Percentiles rank a stretch among this genome's conserved stretches.
These are phyloP conservation scores for Magnaporthiopsis rhizophila DNA, from an alignment of 2,329 filamentous ascomycete species.

Conservation along the genomic window DNA sequence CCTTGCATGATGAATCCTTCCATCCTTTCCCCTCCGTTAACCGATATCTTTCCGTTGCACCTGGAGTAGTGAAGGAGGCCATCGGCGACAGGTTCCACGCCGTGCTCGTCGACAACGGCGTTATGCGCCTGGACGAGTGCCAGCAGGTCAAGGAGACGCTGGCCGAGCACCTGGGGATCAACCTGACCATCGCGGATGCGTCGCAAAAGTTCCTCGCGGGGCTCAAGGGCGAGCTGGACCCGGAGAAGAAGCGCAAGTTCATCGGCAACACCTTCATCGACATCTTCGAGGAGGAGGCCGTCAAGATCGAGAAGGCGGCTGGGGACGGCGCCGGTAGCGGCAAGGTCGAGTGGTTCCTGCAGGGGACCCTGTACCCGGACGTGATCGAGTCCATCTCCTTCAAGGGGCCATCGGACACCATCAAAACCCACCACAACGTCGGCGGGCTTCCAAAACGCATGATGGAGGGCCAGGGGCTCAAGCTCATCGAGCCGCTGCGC, in stretches of 20 bases:
- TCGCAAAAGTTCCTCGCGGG: conserved; percentile 67
- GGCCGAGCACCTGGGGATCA: conserved; percentile 73
- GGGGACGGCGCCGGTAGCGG: conserved; percentile 57
- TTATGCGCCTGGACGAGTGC: conserved; percentile 81
- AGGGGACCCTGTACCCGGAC: conserved; percentile 73
- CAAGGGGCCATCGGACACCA: conserved; percentile 41
- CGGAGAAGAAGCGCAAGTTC: conserved; percentile 68
- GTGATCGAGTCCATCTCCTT: conserved; percentile 31
- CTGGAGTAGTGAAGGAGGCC: conserved; percentile 43
- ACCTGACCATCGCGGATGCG: conserved; percentile 80
- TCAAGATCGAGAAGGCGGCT: conserved; percentile 60
- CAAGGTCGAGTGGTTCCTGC: conserved; percentile 77
- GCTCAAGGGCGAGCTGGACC: conserved; percentile 67
- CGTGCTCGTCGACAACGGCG: conserved; percentile 72
- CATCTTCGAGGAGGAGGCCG: conserved; percentile 72
- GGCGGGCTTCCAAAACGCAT: conserved; percentile 32
- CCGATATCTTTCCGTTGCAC: conserved; percentile 30
- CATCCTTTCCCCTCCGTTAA: not conserved
- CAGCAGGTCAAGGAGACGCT: conserved; percentile 74
- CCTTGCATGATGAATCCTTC: not conserved
- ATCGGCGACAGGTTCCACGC: conserved; percentile 69
- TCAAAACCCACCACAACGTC: conserved; percentile 41
- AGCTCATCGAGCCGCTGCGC: conserved; percentile 70
- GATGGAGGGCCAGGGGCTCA: conserved; percentile 36
- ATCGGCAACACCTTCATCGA: conserved; percentile 64